phyloP scores from a whole-genome alignment of 352 stramenopile species.

The Pythium rhizo-oryzae region DNA sequence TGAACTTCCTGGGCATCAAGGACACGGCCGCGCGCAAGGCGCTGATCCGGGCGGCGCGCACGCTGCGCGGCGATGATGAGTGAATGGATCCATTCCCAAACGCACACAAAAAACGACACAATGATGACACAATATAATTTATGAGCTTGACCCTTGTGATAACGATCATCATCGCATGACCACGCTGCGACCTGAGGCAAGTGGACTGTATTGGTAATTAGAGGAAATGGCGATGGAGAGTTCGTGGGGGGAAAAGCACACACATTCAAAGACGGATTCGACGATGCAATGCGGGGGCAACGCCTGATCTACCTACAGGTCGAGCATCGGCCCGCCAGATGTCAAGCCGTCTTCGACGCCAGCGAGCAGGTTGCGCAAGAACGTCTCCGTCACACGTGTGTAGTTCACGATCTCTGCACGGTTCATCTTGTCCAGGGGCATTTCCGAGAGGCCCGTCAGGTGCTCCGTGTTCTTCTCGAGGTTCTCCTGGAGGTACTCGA shows the following conservation, averaged over 20 bases:
- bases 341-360: constrained; percentile 91
- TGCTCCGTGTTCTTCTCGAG: constrained; percentile 95
- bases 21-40: constrained; percentile 58
- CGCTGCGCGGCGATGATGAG: constrained; percentile 29
- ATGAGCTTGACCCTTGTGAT: constrained; percentile 23
- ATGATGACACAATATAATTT: constrained; percentile 30
- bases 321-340: constrained; percentile 36
- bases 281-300: background rate
- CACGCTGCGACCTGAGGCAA: background rate
- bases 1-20: constrained; percentile 87
- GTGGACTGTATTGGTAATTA: constrained; percentile 25
- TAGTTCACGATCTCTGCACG: constrained; percentile 95
- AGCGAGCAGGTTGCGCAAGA: constrained; percentile 90
- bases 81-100: background rate
- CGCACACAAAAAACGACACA: background rate
- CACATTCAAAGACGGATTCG: background rate
- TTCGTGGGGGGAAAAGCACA: background rate
- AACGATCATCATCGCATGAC: background rate
- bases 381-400: constrained; percentile 93
- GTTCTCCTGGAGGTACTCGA: constrained; percentile 95
- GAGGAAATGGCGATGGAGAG: constrained; percentile 8
- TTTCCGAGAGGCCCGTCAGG: constrained; percentile 90
- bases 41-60: constrained; percentile 61
- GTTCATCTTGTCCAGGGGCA: constrained; percentile 92
- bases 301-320: constrained; percentile 20